Base-by-base conservation (phyloP, 1,139 yeast genomes). In the Blastobotrys aristatus region DNA sequence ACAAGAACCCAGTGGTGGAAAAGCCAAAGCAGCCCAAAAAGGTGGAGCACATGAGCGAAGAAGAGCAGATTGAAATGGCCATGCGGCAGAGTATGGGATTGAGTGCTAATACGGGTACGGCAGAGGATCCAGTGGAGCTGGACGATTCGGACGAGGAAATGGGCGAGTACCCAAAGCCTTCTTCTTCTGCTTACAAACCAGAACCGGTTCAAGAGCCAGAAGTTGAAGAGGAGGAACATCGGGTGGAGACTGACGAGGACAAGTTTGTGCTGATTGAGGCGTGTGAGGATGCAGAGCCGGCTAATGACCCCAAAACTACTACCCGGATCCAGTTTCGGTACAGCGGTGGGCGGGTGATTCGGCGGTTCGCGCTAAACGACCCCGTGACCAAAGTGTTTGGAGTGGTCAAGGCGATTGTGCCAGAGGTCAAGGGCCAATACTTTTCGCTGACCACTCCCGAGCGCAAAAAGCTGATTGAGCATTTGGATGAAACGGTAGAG, bases 271-370 rank as follows among this genome's bases (percentile, higher is more conserved):
- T 66, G 0, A 79, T 82, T 17, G 49, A 59, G 18, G 73, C 92
- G 0, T 57, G 62, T 0, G 72, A 74, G 31, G 80, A 81, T 50
- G 68, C 68, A 0, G 96, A 86, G 55, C 89, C 92, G 0, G 70
- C 79, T 0, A 71, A 74, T n/a, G 7, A 13, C 6, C 74, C 80
- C 0, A 74, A 74, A 2, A 66, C 75, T 1, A 75, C 80, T 1
- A 87, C 97, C 1, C 72, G 98, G 57, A 77, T 94, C 21, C 98
- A 92, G 65, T 75, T 94, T 18, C 75, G 97, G 50, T 77, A 88
- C 38, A 35, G 41, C 30, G 95, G 94, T 16, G 97, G 97, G 20
- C 73, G 97, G 53, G 69, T 84, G 13, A 83, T 92, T n/a, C 82
- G 88, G 50, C 76, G 88, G 54, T 85, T 92, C 59, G 68, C 67